Evolutionary conservation across 352 stramenopile species (phyloP).

Genomic region (Thraustochytrium striatum): DNA sequence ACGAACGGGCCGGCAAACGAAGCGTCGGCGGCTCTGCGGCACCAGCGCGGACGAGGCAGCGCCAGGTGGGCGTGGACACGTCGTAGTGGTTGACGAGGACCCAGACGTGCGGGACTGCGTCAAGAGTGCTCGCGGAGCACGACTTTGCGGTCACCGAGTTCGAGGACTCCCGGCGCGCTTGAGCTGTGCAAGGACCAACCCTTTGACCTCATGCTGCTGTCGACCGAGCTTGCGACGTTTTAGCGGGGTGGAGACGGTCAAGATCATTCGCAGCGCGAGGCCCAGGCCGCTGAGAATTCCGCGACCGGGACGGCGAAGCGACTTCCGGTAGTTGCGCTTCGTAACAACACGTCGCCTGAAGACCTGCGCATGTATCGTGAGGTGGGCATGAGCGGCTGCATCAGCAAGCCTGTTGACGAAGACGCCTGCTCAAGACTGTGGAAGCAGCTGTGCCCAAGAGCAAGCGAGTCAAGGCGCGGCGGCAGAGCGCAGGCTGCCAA

Average conservation of each 20-base stretch:
- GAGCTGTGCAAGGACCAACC: slow-evolving; percentile 58
- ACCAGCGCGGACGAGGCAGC: not conserved
- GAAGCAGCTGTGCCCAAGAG: slow-evolving; percentile 67
- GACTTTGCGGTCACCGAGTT: slow-evolving; percentile 65
- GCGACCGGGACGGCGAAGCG: not conserved
- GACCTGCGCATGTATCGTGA: slow-evolving; percentile 80
- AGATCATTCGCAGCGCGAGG: slow-evolving; percentile 45
- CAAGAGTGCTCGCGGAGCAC: slow-evolving; percentile 55
- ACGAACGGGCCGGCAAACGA: not conserved
- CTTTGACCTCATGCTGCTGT: slow-evolving; percentile 75
- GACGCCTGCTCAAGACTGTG: slow-evolving; percentile 69
- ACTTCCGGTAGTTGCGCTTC: slow-evolving; percentile 71
- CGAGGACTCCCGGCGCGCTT: slow-evolving; percentile 62
- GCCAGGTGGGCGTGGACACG: slow-evolving; percentile 41
- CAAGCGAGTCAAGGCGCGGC: slow-evolving; percentile 3
- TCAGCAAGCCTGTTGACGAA: slow-evolving; percentile 70
- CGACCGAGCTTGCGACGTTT: slow-evolving; percentile 49
- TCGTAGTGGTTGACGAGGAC: slow-evolving; percentile 52
- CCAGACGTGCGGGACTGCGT: slow-evolving; percentile 51
- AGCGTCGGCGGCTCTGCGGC: not conserved
- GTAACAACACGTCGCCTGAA: slow-evolving; percentile 59
- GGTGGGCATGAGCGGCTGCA: slow-evolving; percentile 80
- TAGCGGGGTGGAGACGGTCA: slow-evolving; percentile 37
- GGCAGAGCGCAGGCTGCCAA: slow-evolving; percentile 16
- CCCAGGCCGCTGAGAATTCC: too few species aligned